phyloP scores from a whole-genome alignment of 257 asterid genomes.

The Capsicum chinense region DNA sequence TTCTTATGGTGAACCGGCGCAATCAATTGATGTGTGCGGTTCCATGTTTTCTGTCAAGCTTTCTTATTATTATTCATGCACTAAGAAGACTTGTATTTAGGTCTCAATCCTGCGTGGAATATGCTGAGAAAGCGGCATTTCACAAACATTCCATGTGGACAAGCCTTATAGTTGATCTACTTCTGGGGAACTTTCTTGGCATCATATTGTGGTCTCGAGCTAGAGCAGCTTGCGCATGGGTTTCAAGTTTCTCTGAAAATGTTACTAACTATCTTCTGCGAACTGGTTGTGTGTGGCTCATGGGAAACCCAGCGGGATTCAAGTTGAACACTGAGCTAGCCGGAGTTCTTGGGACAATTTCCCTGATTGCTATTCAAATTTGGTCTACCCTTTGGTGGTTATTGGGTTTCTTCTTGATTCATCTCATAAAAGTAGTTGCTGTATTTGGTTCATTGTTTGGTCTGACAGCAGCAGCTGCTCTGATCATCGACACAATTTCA shows the following conservation, averaged over 20 bases:
- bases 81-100: conserved; percentile 40
- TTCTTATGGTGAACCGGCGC: background rate
- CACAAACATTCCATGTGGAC: conserved; percentile 82
- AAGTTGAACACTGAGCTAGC: conserved; percentile 97
- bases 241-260: conserved; percentile 62
- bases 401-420: conserved; percentile 58
- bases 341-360: conserved; percentile 89
- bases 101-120: conserved; percentile 79
- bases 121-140: conserved; percentile 71
- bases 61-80: background rate
- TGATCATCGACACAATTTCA: conserved; percentile 66
- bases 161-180: conserved; percentile 65
- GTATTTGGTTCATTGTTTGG: conserved; percentile 78
- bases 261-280: conserved; percentile 82
- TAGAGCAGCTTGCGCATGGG: conserved; percentile 53
- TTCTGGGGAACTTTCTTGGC: conserved; percentile 82
- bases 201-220: conserved; percentile 63
- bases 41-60: background rate
- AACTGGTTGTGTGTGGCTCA: conserved; percentile 93
- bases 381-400: conserved; percentile 93
- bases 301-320: conserved; percentile 99
- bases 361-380: conserved; percentile 77
- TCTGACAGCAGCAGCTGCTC: conserved; percentile 75
- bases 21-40: background rate
- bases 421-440: conserved; percentile 63